These are phyloP conservation scores for Pseudocercospora fuligena DNA, from an alignment of 2,329 filamentous ascomycete genomes.

Conservation along the genomic window DNA sequence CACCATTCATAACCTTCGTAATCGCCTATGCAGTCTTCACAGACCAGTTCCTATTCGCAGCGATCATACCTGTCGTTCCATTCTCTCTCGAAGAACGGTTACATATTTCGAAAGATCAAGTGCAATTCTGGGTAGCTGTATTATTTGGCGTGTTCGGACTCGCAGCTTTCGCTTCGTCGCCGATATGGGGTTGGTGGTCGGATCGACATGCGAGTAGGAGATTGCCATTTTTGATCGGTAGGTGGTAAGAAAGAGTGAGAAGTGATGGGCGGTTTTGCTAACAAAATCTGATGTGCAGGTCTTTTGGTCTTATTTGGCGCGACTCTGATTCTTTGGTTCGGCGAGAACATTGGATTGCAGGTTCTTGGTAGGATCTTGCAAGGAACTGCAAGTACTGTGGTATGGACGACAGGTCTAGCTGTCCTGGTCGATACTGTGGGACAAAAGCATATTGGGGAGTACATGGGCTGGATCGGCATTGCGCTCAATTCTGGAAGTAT, in stretches of 20 bases:
- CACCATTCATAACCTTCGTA: constrained; percentile 30
- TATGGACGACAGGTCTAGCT: constrained; percentile 75
- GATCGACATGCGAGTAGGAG: constrained; percentile 66
- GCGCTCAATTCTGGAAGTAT: constrained; percentile 67
- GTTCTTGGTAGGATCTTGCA: constrained; percentile 68
- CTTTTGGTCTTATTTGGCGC: constrained; percentile 58
- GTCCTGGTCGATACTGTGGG: constrained; percentile 72
- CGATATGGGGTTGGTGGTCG: constrained; percentile 57
- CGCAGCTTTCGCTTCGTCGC: constrained; percentile 60
- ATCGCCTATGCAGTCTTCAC: constrained; percentile 33
- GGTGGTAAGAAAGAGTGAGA: no score
- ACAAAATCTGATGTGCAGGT: no score
- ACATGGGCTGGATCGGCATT: constrained; percentile 68
- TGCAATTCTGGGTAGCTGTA: constrained; percentile 71
- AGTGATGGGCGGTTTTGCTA: no score
- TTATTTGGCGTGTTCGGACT: constrained; percentile 72
- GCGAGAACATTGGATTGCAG: constrained; percentile 63
- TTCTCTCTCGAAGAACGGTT: constrained; percentile 23
- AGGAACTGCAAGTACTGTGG: constrained; percentile 68
- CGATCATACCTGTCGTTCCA: constrained; percentile 30
- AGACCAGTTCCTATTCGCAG: constrained; percentile 34
- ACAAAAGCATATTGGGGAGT: constrained; percentile 62
- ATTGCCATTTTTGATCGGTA: constrained; percentile 54
- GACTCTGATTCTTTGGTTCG: constrained; percentile 68
- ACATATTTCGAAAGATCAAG: constrained; percentile 32